Percentiles rank a stretch among this genome's conserved stretches.
phyloP scores from a whole-genome alignment of 371 early-diverging fungal genomes.

The Mucor velutinosus region DNA sequence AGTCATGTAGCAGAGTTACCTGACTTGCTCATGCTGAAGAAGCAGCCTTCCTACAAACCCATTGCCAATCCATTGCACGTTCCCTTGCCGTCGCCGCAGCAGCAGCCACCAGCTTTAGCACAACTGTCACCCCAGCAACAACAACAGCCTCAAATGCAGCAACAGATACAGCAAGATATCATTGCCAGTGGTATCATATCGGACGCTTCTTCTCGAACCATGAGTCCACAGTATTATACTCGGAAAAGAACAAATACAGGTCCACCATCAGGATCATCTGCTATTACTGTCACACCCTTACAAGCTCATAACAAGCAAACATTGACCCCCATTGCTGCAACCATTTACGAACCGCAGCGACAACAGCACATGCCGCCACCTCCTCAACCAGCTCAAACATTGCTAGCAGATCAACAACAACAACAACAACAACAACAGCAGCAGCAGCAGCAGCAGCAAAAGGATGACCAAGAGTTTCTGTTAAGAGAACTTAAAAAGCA shows the following conservation, averaged over 20 bases:
- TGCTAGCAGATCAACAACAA: background rate
- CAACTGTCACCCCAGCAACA: background rate
- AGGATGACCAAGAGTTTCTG: background rate
- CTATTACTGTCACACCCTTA: background rate
- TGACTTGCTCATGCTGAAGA: background rate
- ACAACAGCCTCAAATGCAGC: background rate
- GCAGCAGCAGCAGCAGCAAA: background rate
- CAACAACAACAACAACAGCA: background rate
- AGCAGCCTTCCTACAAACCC: background rate
- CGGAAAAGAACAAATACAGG: background rate
- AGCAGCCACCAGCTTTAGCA: background rate
- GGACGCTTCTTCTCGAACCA: background rate
- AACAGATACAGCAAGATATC: background rate
- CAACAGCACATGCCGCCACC: background rate
- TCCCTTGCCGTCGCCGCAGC: background rate
- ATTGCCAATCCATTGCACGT: background rate
- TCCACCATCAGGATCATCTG: background rate
- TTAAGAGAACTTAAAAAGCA: conserved; percentile 9
- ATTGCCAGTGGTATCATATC: background rate
- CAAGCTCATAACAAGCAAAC: background rate
- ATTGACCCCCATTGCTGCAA: background rate
- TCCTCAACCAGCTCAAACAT: background rate
- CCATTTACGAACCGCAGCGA: background rate
- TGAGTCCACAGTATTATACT: background rate
- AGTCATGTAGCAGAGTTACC: background rate